Conservation (phyloP, 768 basidiomycete genomes). For the Suillus decipiens region DNA sequence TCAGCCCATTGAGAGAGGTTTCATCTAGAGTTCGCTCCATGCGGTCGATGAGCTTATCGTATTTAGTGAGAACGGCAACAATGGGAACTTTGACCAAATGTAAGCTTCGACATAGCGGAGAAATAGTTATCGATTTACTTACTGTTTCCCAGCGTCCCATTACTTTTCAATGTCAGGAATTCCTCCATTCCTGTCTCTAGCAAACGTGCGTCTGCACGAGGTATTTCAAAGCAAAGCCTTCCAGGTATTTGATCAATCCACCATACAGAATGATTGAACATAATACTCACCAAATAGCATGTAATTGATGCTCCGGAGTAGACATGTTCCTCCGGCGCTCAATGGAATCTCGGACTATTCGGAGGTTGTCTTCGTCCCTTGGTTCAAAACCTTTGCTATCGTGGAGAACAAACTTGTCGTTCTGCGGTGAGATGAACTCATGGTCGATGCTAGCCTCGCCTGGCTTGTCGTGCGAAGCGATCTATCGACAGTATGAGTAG, state of each 20-base stretch:
- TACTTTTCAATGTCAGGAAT: neutral
- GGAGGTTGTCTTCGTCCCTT: constrained; percentile 9
- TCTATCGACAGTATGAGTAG: neutral
- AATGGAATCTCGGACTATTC: constrained; percentile 16
- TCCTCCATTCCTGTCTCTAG: neutral
- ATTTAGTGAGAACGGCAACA: constrained; percentile 12
- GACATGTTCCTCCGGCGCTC: constrained; percentile 1
- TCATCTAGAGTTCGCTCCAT: neutral
- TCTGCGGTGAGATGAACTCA: constrained; percentile 17
- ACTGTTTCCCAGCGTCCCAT: constrained; percentile 3
- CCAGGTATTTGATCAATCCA: neutral
- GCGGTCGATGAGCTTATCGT: neutral
- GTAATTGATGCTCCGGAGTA: constrained; percentile 11
- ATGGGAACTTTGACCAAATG: constrained; percentile 5
- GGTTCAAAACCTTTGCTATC: constrained; percentile 20
- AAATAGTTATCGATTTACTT: neutral
- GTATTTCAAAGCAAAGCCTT: constrained; percentile 11
- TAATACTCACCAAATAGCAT: constrained; percentile 18
- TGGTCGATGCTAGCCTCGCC: constrained; percentile 17
- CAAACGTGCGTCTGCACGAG: neutral
- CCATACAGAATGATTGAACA: neutral
- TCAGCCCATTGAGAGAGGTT: neutral
- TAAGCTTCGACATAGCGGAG: neutral
- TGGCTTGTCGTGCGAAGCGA: neutral
- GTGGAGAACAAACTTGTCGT: constrained; percentile 19